Base-by-base conservation (phyloP, 1,139 yeast species). In the Hemisphaericaspora lyxosophila region DNA sequence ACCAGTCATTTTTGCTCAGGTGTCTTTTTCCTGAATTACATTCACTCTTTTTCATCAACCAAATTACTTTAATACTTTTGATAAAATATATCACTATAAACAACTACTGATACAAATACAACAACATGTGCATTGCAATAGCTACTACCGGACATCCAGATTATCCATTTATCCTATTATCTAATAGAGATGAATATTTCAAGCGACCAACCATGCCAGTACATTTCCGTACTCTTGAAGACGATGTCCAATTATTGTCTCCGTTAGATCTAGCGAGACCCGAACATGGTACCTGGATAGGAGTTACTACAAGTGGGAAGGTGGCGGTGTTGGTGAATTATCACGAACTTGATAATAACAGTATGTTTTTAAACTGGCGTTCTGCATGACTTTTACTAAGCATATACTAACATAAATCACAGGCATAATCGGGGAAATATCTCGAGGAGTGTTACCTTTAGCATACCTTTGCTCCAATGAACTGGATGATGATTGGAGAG, bases 231-330 rank as follows among this genome's bases (percentile, higher is more conserved):
- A 54, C 55, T 5, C 38, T 59, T 14, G 66, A 70, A 11, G 54
- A 60, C 30, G 54, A 54, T 9, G 42, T 45, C 17, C 53, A 62
- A 26, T 62, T 86, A 2, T 57, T 89, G 9, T 76, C 86, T 5
- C 97, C 97, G 0, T 64, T 73, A 26, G 98, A 92, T 58, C 57
- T 85, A 48, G 89, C 83, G 1, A 64, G 92, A 36, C 62, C 68
- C 1, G 90, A 81, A 46, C 88, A 80, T 50, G 97, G 98, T 0
- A 86, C 97, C 0, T 92, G 98, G 98, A 78, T 88, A 2, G 97
- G 96, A 0, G 74, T 85, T 2, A 75, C 80, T 33, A 66, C 66
- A 23, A 58, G 55, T 3, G 94, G 94, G 0, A 73, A 77, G 41
- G 46, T 90, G 2, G 86, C 95, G 0, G 85, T 85, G 2, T 67